Evolutionary conservation across 148 eudicot species (phyloP), one percentile per base, ranked within the genome.

Genomic region (Silene latifolia): DNA sequence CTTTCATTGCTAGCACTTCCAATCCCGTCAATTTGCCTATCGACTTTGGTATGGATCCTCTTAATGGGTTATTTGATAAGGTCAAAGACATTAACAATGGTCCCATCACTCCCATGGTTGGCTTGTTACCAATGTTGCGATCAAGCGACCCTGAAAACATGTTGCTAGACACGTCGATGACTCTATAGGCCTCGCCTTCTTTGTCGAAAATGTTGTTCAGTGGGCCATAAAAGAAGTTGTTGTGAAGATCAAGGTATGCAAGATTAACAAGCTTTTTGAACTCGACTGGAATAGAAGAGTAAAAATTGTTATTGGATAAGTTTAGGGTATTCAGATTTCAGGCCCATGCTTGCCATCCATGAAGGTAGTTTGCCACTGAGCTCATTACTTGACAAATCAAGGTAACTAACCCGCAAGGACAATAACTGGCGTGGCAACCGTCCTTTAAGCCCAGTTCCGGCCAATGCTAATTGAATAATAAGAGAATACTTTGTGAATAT

Each of bases 281-380:
- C 70, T 82, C 81, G 2, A 4, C 9, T 3, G 96, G 98, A 32
- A 92, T 74, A 0, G 80, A 57, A 0, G 87, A 83, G 42, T 71
- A 57, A 29, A 92, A 87, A 0, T 51, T 78, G 35, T 92, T 92
- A 74, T 86, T 87, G 13, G 96, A 88, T 27, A 90, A 27, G 76
- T 92, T 90, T 0, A 92, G 86, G 24, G 74, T 74, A 0, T 77
- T 76, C 15, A 92, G 85, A 3, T 85, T 77, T 76, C 15, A 92
- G 85, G 5, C 86, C 84, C 91, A 90, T 87, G 85, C 87, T 90
- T 7, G 87, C 91, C 0, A 92, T 82, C 89, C 91, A 92, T 23
- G 72, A 8, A 12, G 95, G 97, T 10, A 92, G 32, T 71, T 82
- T 86, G 12, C 98, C 96, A 42, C 25, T 74, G 65, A 92, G 74